Evolutionary conservation across 139 green algal genomes (phyloP), one percentile per base, ranked within the genome.

Genomic region (Chlamydomonas eustigma): DNA sequence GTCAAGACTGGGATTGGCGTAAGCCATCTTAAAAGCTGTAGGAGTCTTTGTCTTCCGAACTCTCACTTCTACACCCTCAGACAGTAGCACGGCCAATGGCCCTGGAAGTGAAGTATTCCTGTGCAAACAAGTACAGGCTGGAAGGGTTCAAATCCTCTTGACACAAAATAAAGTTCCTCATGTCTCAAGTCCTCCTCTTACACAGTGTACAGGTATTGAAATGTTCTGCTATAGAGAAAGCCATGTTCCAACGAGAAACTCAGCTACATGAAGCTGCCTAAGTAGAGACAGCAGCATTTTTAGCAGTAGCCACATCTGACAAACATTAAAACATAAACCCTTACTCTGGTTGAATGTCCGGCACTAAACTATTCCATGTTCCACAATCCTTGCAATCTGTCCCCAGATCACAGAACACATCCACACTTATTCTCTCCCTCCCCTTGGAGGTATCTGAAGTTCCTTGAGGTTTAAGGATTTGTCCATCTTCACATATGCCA

Each of bases 381-480:
- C 58, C 58, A 35, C 58, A 70, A 28, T 70, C 58, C 24, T 32
- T 8, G 58, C 58, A 70, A 35, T 70, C 58, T 6, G 58, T 70
- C 25, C 58, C 58, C 6, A 70, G 24, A 22, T 70, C 58, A 22
- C 58, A 70, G 25, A 70, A 28, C 6, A 70, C 18, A 8, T 32
- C 25, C 58, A 35, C 28, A 28, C 58, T 35, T 5, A 8, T 70
- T 35, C 25, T 5, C 25, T 35, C 58, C 25, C 25, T 5, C 6
- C 34, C 58, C 22, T 28, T 28, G 6, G 58, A 18, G 6, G 18
- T 37, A 6, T 70, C 28, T 70, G 18, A 28, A 18, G 18, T 18
- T 58, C 12, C 44, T 18, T 58, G 12, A n/a, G n/a, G n/a, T n/a
- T 63, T 63, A 30, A 24, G 18, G 58, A 8, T 28, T 22, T 35